Conservation (phyloP, 768 basidiomycete species). For the Naganishia randhawae region DNA sequence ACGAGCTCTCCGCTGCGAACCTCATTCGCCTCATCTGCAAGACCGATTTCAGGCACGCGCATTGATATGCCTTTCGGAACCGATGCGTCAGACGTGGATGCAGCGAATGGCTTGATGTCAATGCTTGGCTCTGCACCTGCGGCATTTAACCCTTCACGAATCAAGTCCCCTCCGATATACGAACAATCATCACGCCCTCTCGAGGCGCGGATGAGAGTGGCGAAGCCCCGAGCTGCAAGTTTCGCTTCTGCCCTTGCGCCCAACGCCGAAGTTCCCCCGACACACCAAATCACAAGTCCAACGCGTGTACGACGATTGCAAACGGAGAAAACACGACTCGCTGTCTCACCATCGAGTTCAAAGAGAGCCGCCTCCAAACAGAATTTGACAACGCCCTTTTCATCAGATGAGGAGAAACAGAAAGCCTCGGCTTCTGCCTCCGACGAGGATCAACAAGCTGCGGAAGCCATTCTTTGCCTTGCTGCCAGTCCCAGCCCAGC, state of each 20-base stretch:
- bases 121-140: slow-evolving; percentile 20
- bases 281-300: not conserved
- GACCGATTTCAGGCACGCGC: slow-evolving; percentile 1
- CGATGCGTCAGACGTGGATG: slow-evolving; percentile 14
- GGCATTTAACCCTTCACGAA: slow-evolving; percentile 12
- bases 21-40: not conserved
- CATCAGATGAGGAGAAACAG: slow-evolving; percentile 9
- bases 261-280: not conserved
- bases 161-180: not conserved
- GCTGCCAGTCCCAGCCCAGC: slow-evolving; percentile 41
- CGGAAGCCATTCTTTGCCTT: slow-evolving; percentile 49
- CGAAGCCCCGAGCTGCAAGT: slow-evolving; percentile 15
- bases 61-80: slow-evolving; percentile 13
- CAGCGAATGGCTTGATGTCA: slow-evolving; percentile 19
- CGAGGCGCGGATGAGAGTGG: not conserved
- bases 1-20: not conserved
- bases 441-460: slow-evolving; percentile 47
- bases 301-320: slow-evolving; percentile 8
- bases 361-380: not conserved
- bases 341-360: not conserved
- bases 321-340: not conserved
- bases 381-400: not conserved
- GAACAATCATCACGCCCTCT: not conserved
- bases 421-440: slow-evolving; percentile 13
- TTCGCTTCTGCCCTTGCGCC: not conserved